Evolutionary conservation across 805 yeast species (phyloP).

Genomic region (Cyberlindnera misumaiensis): DNA sequence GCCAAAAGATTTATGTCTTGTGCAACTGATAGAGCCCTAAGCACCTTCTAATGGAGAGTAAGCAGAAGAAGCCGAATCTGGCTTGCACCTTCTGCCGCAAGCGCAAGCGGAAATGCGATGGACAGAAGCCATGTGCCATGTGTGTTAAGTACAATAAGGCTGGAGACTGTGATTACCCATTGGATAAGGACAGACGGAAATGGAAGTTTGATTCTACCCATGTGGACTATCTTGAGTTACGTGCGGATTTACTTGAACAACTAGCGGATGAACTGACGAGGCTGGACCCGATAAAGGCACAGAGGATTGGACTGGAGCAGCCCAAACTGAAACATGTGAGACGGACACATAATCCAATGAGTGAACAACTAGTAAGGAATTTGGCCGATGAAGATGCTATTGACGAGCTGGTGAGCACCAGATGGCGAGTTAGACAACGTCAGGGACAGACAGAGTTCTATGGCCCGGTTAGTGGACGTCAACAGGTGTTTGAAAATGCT

Average conservation of each 20-base stretch:
- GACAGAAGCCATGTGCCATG: neutral
- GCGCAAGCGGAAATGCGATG: slow-evolving; percentile 1
- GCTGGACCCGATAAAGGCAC: slow-evolving; percentile 15
- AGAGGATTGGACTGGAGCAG: slow-evolving; percentile 8
- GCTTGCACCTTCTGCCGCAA: neutral
- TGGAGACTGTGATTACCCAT: slow-evolving; percentile 24
- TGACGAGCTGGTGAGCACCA: slow-evolving; percentile 27
- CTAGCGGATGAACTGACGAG: slow-evolving; percentile 21
- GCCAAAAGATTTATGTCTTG: too few species aligned
- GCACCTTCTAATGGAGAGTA: neutral
- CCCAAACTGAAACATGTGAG: slow-evolving; percentile 4
- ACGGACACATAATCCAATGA: neutral
- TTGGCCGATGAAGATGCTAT: slow-evolving; percentile 25
- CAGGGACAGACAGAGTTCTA: slow-evolving; percentile 26
- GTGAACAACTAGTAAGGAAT: slow-evolving; percentile 1
- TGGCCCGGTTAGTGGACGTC: slow-evolving; percentile 30
- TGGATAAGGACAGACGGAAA: slow-evolving; percentile 23
- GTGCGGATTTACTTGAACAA: slow-evolving; percentile 23
- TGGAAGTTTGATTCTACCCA: slow-evolving; percentile 26
- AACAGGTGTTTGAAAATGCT: slow-evolving; percentile 20
- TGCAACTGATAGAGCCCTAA: too few species aligned
- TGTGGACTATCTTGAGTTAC: slow-evolving; percentile 26
- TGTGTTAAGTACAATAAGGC: neutral
- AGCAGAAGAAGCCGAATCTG: neutral
- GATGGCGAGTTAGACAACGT: slow-evolving; percentile 28